These are phyloP conservation scores for Penicillium steckii DNA, from an alignment of 495 filamentous ascomycete genomes.

Conservation along the genomic window DNA sequence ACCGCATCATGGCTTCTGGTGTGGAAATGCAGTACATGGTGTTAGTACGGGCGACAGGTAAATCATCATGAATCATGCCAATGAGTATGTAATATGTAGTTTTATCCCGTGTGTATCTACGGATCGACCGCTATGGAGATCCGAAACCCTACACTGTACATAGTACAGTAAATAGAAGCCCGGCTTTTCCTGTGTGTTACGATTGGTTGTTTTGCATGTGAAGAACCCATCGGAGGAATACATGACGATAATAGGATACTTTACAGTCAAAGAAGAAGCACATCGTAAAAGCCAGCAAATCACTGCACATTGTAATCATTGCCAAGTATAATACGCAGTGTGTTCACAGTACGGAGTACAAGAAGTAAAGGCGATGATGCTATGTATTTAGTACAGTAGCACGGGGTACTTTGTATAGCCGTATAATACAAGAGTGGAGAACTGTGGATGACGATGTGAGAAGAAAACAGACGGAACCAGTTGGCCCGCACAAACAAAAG, in stretches of 20 bases:
- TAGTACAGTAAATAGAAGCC: no score
- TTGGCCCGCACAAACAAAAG: neutral
- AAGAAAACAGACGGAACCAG: neutral
- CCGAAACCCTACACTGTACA: neutral
- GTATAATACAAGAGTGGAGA: neutral
- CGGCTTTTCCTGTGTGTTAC: neutral
- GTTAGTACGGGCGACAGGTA: no score
- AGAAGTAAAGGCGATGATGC: no score
- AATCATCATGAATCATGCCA: neutral
- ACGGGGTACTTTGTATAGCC: neutral
- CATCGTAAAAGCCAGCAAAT: no score
- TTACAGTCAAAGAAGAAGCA: no score
- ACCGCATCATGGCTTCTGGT: no score
- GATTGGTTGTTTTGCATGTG: neutral
- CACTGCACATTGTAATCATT: no score
- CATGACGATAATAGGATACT: neutral
- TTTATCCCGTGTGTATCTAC: neutral
- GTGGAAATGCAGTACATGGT: no score
- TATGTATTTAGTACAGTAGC: no score
- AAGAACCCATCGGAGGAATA: neutral
- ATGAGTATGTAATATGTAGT: neutral
- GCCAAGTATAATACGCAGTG: neutral
- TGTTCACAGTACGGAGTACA: neutral
- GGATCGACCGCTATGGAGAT: neutral
- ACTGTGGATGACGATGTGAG: neutral